Base-by-base conservation (phyloP, 208 protist species). In the Crithidia mellificae region DNA sequence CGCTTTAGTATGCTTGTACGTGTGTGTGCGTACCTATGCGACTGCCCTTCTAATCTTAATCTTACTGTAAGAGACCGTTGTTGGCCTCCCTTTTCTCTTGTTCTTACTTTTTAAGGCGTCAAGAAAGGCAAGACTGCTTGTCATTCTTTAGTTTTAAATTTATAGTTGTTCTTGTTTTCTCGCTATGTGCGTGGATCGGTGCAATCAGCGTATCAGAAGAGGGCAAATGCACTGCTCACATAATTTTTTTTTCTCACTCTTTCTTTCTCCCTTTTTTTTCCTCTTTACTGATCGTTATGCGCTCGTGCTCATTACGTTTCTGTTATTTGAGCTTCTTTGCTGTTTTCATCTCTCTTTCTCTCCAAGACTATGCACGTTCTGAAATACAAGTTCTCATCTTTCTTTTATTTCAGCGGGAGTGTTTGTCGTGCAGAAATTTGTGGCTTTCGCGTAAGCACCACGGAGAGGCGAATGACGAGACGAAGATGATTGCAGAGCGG, bases 301-400 rank as follows among this genome's bases (percentile, higher is more conserved):
- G 38, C 24, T 20, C 50, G 24, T 36, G 8, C 20, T 17, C 24
- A 29, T 6, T 12, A 6, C 20, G 15, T 52, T 15, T 6, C 41
- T 46, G 41, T n/a, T 46, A n/a, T n/a, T 46, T 46, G 41, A 46
- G 41, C 41, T 46, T 46, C 41, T n/a, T 46, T n/a, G 41, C 41
- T 20, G 41, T 46, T 46, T 46, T 46, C 41, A 17, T 46, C 8
- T 15, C n/a, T 15, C 12, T 15, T 17, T n/a, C 14, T 20, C 41
- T n/a, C n/a, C 14, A 15, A 46, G 15, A 38, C 34, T 38, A 11
- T 38, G 34, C 11, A 38, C 34, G 34, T 38, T 38, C 34, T 38
- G 34, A 38, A 11, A 12, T 38, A 12, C 11, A n/a, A n/a, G n/a
- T 38, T 11, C 11, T 38, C 11, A 5, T 11, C 34, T 38, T 38